phyloP scores from a whole-genome alignment of 2,329 filamentous ascomycete species.

The Drechslera avenae region DNA sequence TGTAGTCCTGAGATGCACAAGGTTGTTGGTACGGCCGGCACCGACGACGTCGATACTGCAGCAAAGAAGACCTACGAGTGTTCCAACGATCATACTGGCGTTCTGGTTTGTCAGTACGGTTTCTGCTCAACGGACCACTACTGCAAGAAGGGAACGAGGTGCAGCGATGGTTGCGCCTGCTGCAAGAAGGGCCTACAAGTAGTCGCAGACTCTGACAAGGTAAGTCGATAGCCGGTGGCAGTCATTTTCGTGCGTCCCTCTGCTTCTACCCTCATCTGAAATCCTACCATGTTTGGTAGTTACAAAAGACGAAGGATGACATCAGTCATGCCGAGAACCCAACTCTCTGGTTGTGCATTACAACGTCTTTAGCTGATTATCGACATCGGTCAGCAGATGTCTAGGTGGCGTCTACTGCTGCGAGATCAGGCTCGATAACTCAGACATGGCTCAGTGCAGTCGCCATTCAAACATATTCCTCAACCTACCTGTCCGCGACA shows the following conservation, averaged over 20 bases:
- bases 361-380: too few species aligned
- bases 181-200: constrained; percentile 10
- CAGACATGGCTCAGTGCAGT: too few species aligned
- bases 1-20: too few species aligned
- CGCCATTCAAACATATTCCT: too few species aligned
- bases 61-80: constrained; percentile 9
- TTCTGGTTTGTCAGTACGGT: constrained; percentile 16
- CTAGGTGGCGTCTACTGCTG: too few species aligned
- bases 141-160: constrained; percentile 12
- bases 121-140: constrained; percentile 20
- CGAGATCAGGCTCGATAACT: too few species aligned
- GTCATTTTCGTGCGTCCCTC: background rate
- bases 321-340: too few species aligned
- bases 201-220: background rate
- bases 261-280: background rate
- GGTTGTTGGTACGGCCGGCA: background rate
- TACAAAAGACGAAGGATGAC: too few species aligned
- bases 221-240: background rate
- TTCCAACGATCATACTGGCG: constrained; percentile 11
- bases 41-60: background rate
- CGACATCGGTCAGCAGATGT: too few species aligned
- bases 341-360: too few species aligned
- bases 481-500: too few species aligned
- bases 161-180: constrained; percentile 17
- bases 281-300: background rate